Evolutionary conservation across 495 filamentous ascomycete genomes (phyloP), one percentile per base, ranked within the genome.

Genomic region (Penicillium bovifimosum): DNA sequence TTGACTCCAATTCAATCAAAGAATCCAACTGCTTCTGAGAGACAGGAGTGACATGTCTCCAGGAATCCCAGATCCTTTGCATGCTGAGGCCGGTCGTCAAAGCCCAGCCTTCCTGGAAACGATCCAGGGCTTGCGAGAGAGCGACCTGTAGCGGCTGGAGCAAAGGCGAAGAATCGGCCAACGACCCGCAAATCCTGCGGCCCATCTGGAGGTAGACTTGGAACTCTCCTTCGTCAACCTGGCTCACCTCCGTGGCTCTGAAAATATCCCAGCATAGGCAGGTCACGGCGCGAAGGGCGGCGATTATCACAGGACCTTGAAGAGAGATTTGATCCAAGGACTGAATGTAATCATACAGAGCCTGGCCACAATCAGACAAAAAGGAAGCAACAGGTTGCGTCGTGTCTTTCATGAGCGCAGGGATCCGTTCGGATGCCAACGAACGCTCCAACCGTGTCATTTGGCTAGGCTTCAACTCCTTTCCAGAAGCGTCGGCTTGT

Each of bases 51-150:
- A 75, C 70, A 10, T 91, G 90, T 57, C 83, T 78, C 57, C 92
- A 81, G 0, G 68, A 55, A 33, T 77, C 77, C 93, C 93, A 98
- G 1, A 97, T 75, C 24, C 67, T 69, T 62, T 96, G 88, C 89
- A 97, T 96, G 54, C 82, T 84, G 14, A 90, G 76, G 2, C 91
- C 91, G 2, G 83, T 91, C 0, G 73, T 80, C 6, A 93, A 70
- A 39, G 84, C 80, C 74, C 74, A 79, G 4, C 66, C 67, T 43
- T 67, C 68, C 43, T 75, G 68, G 61, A 85, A 80, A 4, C 58
- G 62, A 38, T 66, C 52, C 26, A 84, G 68, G 3, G 71, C 71
- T 28, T 62, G 59, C 9, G 69, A 68, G 5, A 78, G 58, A 6
- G 68, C 50, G 7, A 58, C 27, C 46, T 69, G 70, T 38, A 81